phyloP scores from a whole-genome alignment of 192 early-diverging fungal genomes.

The Coemansia sp. region DNA sequence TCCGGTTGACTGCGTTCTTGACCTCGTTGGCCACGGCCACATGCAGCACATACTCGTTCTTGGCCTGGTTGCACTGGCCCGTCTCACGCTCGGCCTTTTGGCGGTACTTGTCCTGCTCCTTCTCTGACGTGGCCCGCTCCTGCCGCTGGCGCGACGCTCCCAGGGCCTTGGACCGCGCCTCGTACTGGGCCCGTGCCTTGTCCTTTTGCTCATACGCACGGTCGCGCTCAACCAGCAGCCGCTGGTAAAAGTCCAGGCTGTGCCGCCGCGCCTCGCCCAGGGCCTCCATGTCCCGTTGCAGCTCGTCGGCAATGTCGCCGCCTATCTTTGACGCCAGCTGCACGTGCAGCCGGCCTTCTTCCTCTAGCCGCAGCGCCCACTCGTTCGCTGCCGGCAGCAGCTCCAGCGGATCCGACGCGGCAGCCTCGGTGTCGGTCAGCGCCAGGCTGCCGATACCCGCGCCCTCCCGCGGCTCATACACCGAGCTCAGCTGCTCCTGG shows the following conservation, averaged over 20 bases:
- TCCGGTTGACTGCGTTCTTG: conserved; percentile 25
- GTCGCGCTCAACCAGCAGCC: conserved; percentile 38
- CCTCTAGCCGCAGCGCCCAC: conserved; percentile 38
- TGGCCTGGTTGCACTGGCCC: conserved; percentile 33
- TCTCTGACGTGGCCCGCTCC: conserved; percentile 37
- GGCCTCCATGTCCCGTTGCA: conserved; percentile 11
- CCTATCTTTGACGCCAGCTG: conserved; percentile 28
- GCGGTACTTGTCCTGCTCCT: conserved; percentile 41
- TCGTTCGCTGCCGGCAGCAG: conserved; percentile 30
- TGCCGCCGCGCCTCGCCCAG: conserved; percentile 16
- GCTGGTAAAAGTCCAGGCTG: conserved; percentile 33
- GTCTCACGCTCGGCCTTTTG: conserved; percentile 20
- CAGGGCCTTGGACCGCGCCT: conserved; percentile 21
- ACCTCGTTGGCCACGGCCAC: conserved; percentile 30
- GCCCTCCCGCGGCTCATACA: conserved; percentile 13
- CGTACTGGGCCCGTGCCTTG: conserved; percentile 24
- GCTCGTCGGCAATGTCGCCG: conserved; percentile 29
- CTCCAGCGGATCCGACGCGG: conserved; percentile 16
- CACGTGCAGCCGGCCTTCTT: conserved; percentile 38
- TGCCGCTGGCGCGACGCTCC: conserved; percentile 27
- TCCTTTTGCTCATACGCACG: conserved; percentile 27
- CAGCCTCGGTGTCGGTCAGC: conserved; percentile 27
- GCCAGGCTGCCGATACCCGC: conserved; percentile 15
- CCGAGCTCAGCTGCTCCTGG: conserved; percentile 19
- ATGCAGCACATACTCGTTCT: conserved; percentile 42